These are phyloP conservation scores for Malus asiatica DNA, from an alignment of 306 rosid genomes.

Conservation along the genomic window DNA sequence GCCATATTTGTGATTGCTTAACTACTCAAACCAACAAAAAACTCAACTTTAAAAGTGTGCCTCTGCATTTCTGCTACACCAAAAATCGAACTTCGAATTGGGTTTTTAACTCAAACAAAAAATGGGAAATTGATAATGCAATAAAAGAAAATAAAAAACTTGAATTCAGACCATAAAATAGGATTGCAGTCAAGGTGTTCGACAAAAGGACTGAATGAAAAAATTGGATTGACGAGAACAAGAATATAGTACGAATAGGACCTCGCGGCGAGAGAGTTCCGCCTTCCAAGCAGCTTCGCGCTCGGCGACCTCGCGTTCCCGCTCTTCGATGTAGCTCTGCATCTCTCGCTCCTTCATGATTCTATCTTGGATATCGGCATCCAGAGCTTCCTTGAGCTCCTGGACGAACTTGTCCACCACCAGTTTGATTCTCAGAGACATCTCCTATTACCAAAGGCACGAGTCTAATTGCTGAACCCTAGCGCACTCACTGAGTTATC, in stretches of 20 bases:
- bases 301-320: slow-evolving; percentile 98
- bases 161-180: background rate
- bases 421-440: slow-evolving; percentile 85
- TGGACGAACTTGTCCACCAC: slow-evolving; percentile 94
- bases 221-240: background rate
- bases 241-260: slow-evolving; percentile 3
- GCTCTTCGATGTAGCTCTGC: slow-evolving; percentile 96
- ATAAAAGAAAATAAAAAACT: background rate
- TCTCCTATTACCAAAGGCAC: background rate
- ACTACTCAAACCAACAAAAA: background rate
- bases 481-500: background rate
- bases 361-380: slow-evolving; percentile 90
- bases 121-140: background rate
- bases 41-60: background rate
- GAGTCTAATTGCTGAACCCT: background rate
- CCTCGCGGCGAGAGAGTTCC: slow-evolving; percentile 99
- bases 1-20: background rate
- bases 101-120: background rate
- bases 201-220: background rate
- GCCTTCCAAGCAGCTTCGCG: slow-evolving; percentile 99
- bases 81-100: background rate
- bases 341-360: slow-evolving; percentile 98
- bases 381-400: slow-evolving; percentile 91
- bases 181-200: background rate
- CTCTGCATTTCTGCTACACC: background rate